Base-by-base conservation (phyloP, 805 yeast genomes). In the Starmera quercuum region DNA sequence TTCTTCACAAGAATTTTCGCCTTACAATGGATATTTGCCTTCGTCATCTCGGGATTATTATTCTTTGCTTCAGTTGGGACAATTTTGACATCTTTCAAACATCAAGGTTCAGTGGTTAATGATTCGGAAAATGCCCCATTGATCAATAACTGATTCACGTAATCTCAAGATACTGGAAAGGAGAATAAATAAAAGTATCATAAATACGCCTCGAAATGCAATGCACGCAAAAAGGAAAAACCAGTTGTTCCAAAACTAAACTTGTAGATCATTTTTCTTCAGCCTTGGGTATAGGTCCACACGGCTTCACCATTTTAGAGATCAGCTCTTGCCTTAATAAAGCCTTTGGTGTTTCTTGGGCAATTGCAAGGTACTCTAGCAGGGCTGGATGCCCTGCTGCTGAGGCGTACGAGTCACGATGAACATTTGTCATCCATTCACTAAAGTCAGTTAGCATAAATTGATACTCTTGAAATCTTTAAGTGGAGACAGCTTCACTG, bases 1-100 rank as follows among this genome's bases (percentile, higher is more conserved):
- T 53, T 84, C 35, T 66, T 76, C 50, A 71, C 76, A 31, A 80
- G 73, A 58, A 62, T 75, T 24, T 68, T 84, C 59, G 90, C 90
- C 3, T 66, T 84, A 44, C 95, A 84, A 62, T 84, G 95, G 95
- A 73, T 81, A 43, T 84, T 84, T 62, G 94, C 87, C 4, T 75
- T 81, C 42, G 56, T 71, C 34, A 82, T 83, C 40, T 59, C 83
- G 8, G 77, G 73, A 5, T 34, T 77, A 20, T 66, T 80, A 52
- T 66, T 77, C 37, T 47, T 77, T 15, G 53, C 68, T 31, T 63
- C 82, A n/a, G n/a, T n/a, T n/a, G n/a, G n/a, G n/a, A n/a, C n/a
- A n/a, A n/a, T n/a, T n/a, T n/a, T n/a, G n/a, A n/a, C n/a, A n/a
- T n/a, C n/a, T n/a, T n/a, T n/a, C n/a, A n/a, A n/a, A n/a, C n/a